Conservation (phyloP, 2,329 filamentous ascomycete genomes). For the Diaporthe helianthi region DNA sequence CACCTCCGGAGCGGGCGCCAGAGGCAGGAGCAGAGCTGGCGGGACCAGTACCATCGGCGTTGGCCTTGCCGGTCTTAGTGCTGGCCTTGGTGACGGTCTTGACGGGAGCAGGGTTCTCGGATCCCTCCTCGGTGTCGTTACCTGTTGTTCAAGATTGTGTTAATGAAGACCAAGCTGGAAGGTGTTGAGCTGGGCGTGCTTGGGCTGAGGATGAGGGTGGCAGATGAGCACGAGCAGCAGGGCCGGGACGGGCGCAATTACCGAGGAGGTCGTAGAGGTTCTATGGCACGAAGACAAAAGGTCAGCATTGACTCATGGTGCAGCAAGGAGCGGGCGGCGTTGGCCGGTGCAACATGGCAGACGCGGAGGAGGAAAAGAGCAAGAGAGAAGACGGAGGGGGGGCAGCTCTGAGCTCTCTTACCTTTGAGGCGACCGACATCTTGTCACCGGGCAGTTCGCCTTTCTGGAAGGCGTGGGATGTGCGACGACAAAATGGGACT, state of each 20-base stretch:
- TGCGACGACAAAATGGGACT: slow-evolving; percentile 36
- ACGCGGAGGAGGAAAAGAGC: not conserved
- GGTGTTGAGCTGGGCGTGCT: not conserved
- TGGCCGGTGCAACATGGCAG: not conserved
- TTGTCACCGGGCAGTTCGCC: slow-evolving; percentile 62
- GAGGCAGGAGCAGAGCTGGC: slow-evolving; percentile 48
- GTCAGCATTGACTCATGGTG: slow-evolving; percentile 23
- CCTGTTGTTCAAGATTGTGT: slow-evolving; percentile 48
- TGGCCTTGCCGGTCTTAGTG: slow-evolving; percentile 81
- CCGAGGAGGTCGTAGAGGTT: slow-evolving; percentile 99
- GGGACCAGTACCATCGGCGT: slow-evolving; percentile 78
- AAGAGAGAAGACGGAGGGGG: slow-evolving; percentile 4
- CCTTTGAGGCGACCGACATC: slow-evolving; percentile 69
- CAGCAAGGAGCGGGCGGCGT: slow-evolving; percentile 14
- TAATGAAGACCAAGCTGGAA: slow-evolving; percentile 22
- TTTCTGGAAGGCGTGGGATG: slow-evolving; percentile 55
- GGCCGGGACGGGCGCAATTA: slow-evolving; percentile 54
- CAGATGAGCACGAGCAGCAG: slow-evolving; percentile 19
- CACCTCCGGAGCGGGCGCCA: slow-evolving; percentile 55
- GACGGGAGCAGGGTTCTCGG: slow-evolving; percentile 80
- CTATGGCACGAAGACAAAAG: slow-evolving; percentile 54
- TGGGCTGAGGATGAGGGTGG: slow-evolving; percentile 22
- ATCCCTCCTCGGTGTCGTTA: slow-evolving; percentile 68
- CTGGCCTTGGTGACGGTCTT: slow-evolving; percentile 88
- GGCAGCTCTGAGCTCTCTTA: slow-evolving; percentile 48